These are phyloP conservation scores for Lathyrus tuberosus DNA, from an alignment of 306 rosid genomes.

Conservation along the genomic window DNA sequence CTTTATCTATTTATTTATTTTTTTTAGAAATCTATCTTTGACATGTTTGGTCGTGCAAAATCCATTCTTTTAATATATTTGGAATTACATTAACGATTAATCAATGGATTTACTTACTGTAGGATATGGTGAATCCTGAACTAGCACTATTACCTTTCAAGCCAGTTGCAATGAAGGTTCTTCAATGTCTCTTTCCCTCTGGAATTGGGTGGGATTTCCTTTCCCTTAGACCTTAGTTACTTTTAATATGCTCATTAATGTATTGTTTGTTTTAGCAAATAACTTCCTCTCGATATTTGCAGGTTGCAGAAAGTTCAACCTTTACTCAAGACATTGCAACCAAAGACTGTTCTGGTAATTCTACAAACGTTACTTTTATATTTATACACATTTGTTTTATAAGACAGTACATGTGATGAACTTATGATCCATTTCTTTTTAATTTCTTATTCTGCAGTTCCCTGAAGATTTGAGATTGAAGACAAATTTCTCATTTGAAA, in stretches of 20 bases:
- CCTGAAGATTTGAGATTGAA: conserved; percentile 59
- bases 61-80: conserved; percentile 16
- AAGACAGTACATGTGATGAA: conserved; percentile 23
- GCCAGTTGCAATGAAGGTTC: conserved; percentile 83
- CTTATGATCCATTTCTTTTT: background rate
- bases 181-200: conserved; percentile 73
- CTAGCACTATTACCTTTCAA: conserved; percentile 77
- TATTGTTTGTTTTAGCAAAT: background rate
- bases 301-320: conserved; percentile 66
- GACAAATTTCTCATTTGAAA: conserved; percentile 43
- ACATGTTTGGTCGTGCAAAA: conserved; percentile 10
- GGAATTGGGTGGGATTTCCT: conserved; percentile 66
- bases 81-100: conserved; percentile 24
- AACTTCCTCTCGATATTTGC: conserved; percentile 26
- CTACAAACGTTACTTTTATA: conserved; percentile 8
- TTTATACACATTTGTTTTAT: background rate
- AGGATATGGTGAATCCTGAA: conserved; percentile 68
- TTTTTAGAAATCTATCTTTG: background rate
- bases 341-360: conserved; percentile 71
- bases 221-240: background rate
- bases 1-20: background rate
- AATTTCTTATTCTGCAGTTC: conserved; percentile 48
- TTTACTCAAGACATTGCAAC: conserved; percentile 60
- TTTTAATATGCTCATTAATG: conserved; percentile 4
- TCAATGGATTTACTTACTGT: conserved; percentile 35